A percentile compares a stretch with the other conserved stretches of the same genome.
phyloP scores from a whole-genome alignment of 306 rosid species.

The Luffa acutangula region DNA sequence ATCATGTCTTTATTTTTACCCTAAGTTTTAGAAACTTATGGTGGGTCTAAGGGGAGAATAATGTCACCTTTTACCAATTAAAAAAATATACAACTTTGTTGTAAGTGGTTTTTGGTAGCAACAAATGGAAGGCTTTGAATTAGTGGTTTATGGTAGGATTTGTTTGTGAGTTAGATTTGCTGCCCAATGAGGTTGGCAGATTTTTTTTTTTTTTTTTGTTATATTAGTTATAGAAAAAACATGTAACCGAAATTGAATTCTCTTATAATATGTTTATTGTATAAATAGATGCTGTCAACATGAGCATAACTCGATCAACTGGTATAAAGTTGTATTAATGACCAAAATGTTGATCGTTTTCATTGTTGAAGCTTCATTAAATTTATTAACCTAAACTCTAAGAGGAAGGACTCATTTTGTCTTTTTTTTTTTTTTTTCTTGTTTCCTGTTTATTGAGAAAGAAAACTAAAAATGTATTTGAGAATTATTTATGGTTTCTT shows the following conservation, averaged over 20 bases:
- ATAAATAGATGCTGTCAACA: no score
- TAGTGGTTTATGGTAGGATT: background rate
- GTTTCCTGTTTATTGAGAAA: background rate
- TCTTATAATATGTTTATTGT: background rate
- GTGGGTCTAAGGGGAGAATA: background rate
- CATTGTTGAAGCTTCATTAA: no score
- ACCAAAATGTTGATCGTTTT: no score
- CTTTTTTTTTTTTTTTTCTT: no score
- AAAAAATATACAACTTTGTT: background rate
- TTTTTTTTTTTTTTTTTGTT: background rate
- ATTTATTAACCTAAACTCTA: no score
- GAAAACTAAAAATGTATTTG: background rate
- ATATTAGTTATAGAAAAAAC: background rate
- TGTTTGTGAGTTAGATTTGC: background rate
- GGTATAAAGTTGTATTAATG: no score
- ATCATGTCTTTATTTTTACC: background rate
- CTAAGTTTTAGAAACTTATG: background rate
- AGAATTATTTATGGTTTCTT: background rate
- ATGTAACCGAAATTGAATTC: background rate
- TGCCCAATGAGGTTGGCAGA: background rate
- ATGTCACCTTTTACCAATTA: background rate
- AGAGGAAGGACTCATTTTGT: no score
- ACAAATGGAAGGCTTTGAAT: background rate
- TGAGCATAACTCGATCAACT: no score
- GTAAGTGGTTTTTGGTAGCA: slow-evolving; percentile 2